Base-by-base conservation (phyloP, 148 eudicot genomes). In the Persicaria maculosa region DNA sequence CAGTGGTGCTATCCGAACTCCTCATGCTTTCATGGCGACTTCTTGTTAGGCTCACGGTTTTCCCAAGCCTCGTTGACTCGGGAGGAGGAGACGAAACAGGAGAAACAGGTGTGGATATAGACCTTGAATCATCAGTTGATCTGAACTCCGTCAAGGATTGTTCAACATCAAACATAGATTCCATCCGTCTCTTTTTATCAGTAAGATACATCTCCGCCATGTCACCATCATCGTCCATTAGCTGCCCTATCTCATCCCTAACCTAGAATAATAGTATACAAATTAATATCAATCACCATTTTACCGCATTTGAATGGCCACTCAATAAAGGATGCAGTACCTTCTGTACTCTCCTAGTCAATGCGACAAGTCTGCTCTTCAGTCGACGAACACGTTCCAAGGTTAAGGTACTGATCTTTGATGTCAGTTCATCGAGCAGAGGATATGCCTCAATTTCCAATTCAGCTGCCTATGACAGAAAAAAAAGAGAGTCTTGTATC, bases 341-440 rank as follows among this genome's bases (percentile, higher is more conserved):
- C 97, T 93, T 91, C 79, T 93, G 98, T 67, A 91, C 98, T 84
- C 91, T 86, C 47, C 97, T 81, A 62, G 98, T 93, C 81, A 91
- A 72, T 44, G 97, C 93, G 72, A 93, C 90, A 70, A 93, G 97
- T 79, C 95, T 85, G 90, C 98, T 91, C 86, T 93, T 93, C 79
- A 89, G 73, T 81, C 98, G 80, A 7, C 98, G 94, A 44, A 81
- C 97, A 55, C 91, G 76, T 83, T 93, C 98, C 88, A 93, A 83
- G 77, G 86, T 93, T 14, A 6, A 5, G 15, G n/a, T 65, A 31
- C 70, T 31, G 22, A 65, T 31, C 3, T 65, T 17, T n/a, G 44
- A 65, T 10, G 70, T 55, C 12, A 55, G 61, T 16, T 55, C 61
- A 55, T 55, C 61, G 5, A 55, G 61, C 19, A 20, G 6, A 55